Conservation (phyloP, 805 yeast species). For the Debaryomyces prosopidis region DNA sequence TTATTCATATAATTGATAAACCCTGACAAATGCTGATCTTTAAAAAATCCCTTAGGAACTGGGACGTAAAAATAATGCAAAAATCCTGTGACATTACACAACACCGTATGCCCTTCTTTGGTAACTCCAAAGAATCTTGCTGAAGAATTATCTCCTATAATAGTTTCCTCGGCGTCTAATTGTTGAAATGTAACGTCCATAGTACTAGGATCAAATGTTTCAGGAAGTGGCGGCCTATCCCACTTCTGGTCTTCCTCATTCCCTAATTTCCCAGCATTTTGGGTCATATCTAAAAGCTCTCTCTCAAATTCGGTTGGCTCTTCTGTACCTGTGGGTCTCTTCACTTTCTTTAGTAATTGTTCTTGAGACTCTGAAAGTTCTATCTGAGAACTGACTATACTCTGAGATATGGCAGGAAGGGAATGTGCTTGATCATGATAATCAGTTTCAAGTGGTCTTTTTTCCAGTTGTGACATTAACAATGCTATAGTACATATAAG, state of each 20-base stretch:
- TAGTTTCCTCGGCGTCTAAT: slow-evolving; percentile 88
- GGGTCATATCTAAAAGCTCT: slow-evolving; percentile 39
- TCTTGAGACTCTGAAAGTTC: slow-evolving; percentile 31
- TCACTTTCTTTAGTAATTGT: slow-evolving; percentile 34
- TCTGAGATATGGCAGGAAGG: slow-evolving; percentile 31
- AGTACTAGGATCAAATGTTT: slow-evolving; percentile 45
- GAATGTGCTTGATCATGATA: slow-evolving; percentile 31
- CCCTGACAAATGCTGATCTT: slow-evolving; percentile 49
- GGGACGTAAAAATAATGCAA: slow-evolving; percentile 90
- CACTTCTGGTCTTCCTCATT: slow-evolving; percentile 40
- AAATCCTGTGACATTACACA: slow-evolving; percentile 89
- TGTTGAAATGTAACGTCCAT: slow-evolving; percentile 80
- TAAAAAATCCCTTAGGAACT: slow-evolving; percentile 75
- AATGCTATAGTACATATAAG: background rate
- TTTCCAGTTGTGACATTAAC: slow-evolving; percentile 8
- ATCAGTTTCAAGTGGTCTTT: slow-evolving; percentile 11
- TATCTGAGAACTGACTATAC: slow-evolving; percentile 16
- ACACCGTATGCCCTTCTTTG: slow-evolving; percentile 78
- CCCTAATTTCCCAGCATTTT: slow-evolving; percentile 20
- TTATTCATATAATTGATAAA: slow-evolving; percentile 48
- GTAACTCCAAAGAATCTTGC: slow-evolving; percentile 94
- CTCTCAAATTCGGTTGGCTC: slow-evolving; percentile 44
- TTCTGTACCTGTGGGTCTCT: slow-evolving; percentile 30
- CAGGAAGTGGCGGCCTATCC: slow-evolving; percentile 59
- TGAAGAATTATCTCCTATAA: slow-evolving; percentile 54